Base-by-base conservation (phyloP, 768 basidiomycete species). In the Mycena belliarum region DNA sequence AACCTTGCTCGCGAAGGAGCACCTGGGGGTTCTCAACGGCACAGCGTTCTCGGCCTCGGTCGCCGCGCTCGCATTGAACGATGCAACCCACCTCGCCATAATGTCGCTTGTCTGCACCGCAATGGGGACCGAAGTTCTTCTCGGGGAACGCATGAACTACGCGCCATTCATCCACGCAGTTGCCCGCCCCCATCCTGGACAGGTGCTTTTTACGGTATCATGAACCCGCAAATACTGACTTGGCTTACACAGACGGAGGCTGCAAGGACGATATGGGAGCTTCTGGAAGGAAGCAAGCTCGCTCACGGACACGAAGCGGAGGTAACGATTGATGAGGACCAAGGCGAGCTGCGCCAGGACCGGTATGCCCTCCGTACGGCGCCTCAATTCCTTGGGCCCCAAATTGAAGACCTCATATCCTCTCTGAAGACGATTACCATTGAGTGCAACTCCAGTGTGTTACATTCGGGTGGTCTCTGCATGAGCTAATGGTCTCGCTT, bases 301-400 rank as follows among this genome's bases (percentile, higher is more conserved):
- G 88, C 87, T 6, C 72, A 76, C 26, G 70, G 76, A 21, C 75
- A 83, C 48, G 88, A 90, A 65, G 80, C 82, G 57, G 88, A 92
- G 64, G 81, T 86, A 41, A 76, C 73, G 47, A 79, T 91, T 28
- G 76, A 82, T 45, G 79, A 88, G n/a, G 90, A 91, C 60, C 79
- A 82, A 49, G 86, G 88, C 48, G 76, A 81, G 35, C 75, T 93
- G 42, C 79, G 89, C 44, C 91, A 93, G 70, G 91, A 92, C 66
- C 81, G 91, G 11, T 84, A 84, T 68, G 79, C 88, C 16, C 74
- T 88, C 46, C 80, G 87, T 35, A 89, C 87, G 2, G 75, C 87
- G 0, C 84, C 88, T 38, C 89, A 93, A 69, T 93, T 88, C 72
- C 73, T 92, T 41, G 91, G 91, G 12, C 91, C 90, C 26, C 87